phyloP scores from a whole-genome alignment of 805 yeast species.

The Kodamaea restingae region DNA sequence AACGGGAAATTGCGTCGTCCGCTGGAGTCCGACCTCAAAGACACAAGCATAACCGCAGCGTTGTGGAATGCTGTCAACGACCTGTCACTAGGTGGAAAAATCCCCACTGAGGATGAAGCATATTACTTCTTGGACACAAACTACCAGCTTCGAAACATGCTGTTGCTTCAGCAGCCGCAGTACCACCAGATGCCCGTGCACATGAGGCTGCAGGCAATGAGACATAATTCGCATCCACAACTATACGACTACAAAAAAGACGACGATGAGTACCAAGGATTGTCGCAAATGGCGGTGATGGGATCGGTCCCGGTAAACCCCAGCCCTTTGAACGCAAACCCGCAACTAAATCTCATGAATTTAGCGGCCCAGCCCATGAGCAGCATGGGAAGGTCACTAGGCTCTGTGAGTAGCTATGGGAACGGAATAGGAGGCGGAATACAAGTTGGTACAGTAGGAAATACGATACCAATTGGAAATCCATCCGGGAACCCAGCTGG shows the following conservation, averaged over 20 bases:
- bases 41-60: constrained; percentile 43
- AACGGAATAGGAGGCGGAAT: too few relatives aligned
- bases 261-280: constrained; percentile 7
- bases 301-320: too few relatives aligned
- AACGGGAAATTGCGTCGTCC: constrained; percentile 57
- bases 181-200: constrained; percentile 13
- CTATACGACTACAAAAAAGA: constrained; percentile 1
- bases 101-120: constrained; percentile 47
- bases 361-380: too few relatives aligned
- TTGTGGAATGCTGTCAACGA: constrained; percentile 57
- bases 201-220: constrained; percentile 9
- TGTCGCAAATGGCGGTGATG: too few relatives aligned
- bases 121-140: constrained; percentile 44
- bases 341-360: too few relatives aligned
- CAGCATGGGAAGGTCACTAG: too few relatives aligned
- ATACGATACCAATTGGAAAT: too few relatives aligned
- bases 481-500: neutral
- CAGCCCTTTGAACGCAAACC: too few relatives aligned
- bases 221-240: constrained; percentile 14
- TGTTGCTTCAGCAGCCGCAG: constrained; percentile 20
- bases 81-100: constrained; percentile 56
- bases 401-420: too few relatives aligned
- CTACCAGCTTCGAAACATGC: constrained; percentile 41
- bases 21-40: constrained; percentile 48
- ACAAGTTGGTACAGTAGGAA: too few relatives aligned